phyloP scores from a whole-genome alignment of 768 basidiomycete species.

The Tricholoma bakamatsutake region DNA sequence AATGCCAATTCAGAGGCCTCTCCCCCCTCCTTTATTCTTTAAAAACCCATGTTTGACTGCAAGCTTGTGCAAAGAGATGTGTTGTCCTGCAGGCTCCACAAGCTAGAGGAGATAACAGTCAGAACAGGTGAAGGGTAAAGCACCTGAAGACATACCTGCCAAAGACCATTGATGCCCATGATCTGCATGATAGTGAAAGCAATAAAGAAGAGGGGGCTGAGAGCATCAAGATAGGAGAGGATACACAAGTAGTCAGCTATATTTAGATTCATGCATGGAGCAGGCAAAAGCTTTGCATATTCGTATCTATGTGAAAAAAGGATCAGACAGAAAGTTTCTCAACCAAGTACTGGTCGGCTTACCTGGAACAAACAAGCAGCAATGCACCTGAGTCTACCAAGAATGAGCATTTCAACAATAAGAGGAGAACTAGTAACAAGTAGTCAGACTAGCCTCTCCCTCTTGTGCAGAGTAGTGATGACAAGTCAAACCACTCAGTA shows the following conservation, averaged over 20 bases:
- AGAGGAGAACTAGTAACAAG: neutral
- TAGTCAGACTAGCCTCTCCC: too few species aligned
- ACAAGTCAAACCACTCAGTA: neutral
- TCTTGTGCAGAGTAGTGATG: neutral
- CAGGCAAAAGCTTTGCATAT: neutral
- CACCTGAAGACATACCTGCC: neutral
- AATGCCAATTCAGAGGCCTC: conserved; percentile 7
- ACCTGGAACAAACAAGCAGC: neutral
- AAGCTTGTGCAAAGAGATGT: neutral
- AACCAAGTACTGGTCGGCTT: neutral
- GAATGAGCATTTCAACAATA: neutral
- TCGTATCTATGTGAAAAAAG: neutral
- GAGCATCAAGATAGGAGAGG: neutral
- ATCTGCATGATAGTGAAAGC: neutral
- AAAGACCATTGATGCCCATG: neutral
- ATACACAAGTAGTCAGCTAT: neutral
- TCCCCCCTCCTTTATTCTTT: neutral
- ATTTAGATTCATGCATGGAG: neutral
- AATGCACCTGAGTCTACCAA: neutral
- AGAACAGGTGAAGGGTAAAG: neutral
- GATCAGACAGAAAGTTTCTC: neutral
- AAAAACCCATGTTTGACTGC: conserved; percentile 9
- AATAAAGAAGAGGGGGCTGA: neutral
- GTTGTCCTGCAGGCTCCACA: neutral
- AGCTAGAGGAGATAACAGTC: neutral